Conservation (phyloP, 116 monocot genomes). For the Iris pallida region DNA sequence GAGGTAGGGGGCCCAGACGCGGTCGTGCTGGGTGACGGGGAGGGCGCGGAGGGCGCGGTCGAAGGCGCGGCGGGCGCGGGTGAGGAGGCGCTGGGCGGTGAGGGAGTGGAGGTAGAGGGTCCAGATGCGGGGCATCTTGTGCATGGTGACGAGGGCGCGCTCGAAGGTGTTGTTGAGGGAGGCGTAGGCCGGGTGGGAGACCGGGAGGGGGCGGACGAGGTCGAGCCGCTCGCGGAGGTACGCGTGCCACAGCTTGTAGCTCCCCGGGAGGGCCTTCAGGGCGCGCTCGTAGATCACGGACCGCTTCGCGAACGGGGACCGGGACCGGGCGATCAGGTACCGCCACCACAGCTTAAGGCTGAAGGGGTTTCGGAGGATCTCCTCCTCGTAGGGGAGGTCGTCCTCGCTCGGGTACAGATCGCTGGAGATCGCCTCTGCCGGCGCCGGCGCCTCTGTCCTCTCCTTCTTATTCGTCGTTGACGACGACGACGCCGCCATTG, state of each 20-base stretch:
- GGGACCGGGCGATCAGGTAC: constrained; percentile 69
- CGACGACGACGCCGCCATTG: no score
- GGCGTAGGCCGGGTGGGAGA: constrained; percentile 45
- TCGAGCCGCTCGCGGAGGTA: constrained; percentile 82
- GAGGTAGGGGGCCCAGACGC: constrained; percentile 87
- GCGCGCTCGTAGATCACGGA: constrained; percentile 88
- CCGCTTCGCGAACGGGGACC: constrained; percentile 71
- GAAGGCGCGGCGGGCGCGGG: constrained; percentile 56
- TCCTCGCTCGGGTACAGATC: constrained; percentile 61
- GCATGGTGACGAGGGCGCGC: constrained; percentile 82
- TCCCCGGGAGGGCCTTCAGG: constrained; percentile 83
- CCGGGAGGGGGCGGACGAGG: constrained; percentile 52
- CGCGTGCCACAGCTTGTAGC: constrained; percentile 94
- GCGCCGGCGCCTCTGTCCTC: no score
- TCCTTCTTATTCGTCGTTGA: no score
- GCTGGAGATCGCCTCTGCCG: constrained; percentile 23
- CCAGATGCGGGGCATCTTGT: constrained; percentile 90
- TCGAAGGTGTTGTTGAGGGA: constrained; percentile 95
- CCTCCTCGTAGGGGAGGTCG: constrained; percentile 89
- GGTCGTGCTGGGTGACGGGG: constrained; percentile 89
- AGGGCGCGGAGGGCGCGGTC: constrained; percentile 82
- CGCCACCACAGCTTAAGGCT: constrained; percentile 88
- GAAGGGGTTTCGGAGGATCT: constrained; percentile 88
- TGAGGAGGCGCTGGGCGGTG: constrained; percentile 61
- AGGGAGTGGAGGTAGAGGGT: constrained; percentile 68